Evolutionary conservation across 129 eudicot genomes (phyloP), one percentile per base, ranked within the genome.

Genomic region (Artemisia argyi): DNA sequence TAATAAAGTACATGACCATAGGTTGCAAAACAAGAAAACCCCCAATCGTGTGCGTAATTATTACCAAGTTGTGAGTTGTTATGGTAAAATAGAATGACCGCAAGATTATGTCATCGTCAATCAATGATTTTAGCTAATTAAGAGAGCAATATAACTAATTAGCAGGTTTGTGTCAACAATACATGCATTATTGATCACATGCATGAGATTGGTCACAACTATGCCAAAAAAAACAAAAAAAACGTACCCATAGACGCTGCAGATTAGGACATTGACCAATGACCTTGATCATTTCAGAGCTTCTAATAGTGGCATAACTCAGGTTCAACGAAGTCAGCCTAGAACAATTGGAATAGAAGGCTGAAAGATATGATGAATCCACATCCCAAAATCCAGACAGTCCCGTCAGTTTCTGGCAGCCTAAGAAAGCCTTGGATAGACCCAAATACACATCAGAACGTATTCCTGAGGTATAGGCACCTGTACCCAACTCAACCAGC

Each of bases 371-470:
- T 14, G 86, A 68, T 12, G 90, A 93, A 63, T 70, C 83, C 52
- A 82, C 93, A 68, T 89, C 96, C 89, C 92, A 89, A 76, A 89
- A 85, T 48, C 92, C 96, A 12, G 96, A 90, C 65, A 90, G 79
- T 50, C 85, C 83, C 80, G 79, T 83, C 4, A 90, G 85, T 22
- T 81, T 69, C 70, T 90, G 85, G 78, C 91, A 90, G 39, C 73
- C 81, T 24, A 71, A 59, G 66, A 89, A 87, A 53, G 96, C 90
- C 70, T 71, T 78, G 4, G 79, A 30, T 11, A 89, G 78, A 77
- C 52, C 76, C 8, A 81, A 69, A 66, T 80, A 81, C 6, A 82
- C 81, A 74, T 90, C 88, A 1, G 91, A 60, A 44, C 87, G 69
- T 50, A 83, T 56, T 47, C 84, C 96, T 13, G 91, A 79, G 22